A percentile compares a stretch with the other conserved stretches of the same genome.
Conservation (phyloP, 2,329 filamentous ascomycete genomes). For the Aureobasidium leucospermi region DNA sequence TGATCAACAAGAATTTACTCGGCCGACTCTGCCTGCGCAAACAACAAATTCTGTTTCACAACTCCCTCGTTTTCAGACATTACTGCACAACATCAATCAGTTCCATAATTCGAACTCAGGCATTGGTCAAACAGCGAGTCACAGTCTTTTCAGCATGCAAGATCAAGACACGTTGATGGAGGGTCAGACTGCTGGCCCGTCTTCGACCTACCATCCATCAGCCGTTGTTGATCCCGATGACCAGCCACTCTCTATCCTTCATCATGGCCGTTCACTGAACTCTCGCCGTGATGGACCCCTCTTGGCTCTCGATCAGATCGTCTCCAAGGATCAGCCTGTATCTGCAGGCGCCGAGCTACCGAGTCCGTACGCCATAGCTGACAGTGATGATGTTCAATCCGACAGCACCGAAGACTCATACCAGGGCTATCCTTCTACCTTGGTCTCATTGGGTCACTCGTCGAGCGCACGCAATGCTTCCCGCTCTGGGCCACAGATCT, state of each 20-base stretch:
- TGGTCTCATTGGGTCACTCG: background rate
- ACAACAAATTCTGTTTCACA: background rate
- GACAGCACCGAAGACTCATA: background rate
- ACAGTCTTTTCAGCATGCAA: background rate
- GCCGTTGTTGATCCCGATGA: background rate
- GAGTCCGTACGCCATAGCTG: background rate
- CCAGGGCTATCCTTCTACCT: background rate
- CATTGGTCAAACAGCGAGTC: background rate
- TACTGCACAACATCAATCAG: background rate
- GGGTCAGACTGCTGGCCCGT: background rate
- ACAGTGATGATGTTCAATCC: background rate
- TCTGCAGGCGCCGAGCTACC: background rate
- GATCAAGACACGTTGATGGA: background rate
- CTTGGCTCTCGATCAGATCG: background rate
- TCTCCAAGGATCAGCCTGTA: background rate
- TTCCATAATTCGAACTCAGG: background rate
- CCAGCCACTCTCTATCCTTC: background rate
- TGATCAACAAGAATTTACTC: background rate
- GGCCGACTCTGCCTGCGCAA: background rate
- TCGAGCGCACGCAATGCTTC: too few relatives aligned
- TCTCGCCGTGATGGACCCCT: background rate
- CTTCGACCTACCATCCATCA: background rate
- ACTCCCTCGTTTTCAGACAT: background rate
- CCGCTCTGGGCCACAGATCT: background rate
- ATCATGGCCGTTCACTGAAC: background rate